These are phyloP conservation scores for Drechslerella stenobrocha DNA, from an alignment of 2,329 filamentous ascomycete species.

Conservation along the genomic window DNA sequence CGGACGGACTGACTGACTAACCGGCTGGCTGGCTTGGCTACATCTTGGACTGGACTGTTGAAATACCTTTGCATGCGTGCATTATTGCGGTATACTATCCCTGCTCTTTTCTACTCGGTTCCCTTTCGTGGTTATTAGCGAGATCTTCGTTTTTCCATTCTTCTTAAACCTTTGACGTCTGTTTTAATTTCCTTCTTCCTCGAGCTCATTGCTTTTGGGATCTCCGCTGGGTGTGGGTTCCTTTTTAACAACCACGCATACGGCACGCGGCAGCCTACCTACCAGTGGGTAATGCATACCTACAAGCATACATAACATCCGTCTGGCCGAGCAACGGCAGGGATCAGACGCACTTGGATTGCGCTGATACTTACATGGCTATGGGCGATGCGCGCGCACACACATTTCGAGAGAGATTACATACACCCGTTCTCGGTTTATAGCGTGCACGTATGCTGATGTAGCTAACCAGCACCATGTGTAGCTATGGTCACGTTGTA, in stretches of 20 bases:
- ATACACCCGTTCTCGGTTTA: slow-evolving; percentile 11
- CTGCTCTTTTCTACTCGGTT: not conserved
- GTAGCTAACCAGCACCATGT: slow-evolving; percentile 26
- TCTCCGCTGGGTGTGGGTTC: no score
- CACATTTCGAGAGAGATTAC: slow-evolving; percentile 11
- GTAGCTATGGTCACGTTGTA: slow-evolving; percentile 24
- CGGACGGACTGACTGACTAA: no score
- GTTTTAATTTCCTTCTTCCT: no score
- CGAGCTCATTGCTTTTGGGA: no score
- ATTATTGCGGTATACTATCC: not conserved
- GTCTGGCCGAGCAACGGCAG: no score
- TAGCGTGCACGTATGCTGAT: slow-evolving; percentile 10
- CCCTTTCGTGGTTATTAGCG: slow-evolving; percentile 27
- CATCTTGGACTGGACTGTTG: not conserved
- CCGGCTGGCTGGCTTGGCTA: slow-evolving; percentile 3
- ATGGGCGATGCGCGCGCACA: slow-evolving; percentile 11
- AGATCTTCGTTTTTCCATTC: slow-evolving; percentile 17
- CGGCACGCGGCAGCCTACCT: no score
- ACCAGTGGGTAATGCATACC: no score
- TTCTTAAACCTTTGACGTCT: no score
- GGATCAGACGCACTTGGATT: no score
- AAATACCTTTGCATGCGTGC: not conserved
- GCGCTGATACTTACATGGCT: slow-evolving; percentile 20
- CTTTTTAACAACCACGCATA: no score
- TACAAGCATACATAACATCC: no score